These are phyloP conservation scores for Crithidia bombi DNA, from an alignment of 208 protist species.

Conservation along the genomic window DNA sequence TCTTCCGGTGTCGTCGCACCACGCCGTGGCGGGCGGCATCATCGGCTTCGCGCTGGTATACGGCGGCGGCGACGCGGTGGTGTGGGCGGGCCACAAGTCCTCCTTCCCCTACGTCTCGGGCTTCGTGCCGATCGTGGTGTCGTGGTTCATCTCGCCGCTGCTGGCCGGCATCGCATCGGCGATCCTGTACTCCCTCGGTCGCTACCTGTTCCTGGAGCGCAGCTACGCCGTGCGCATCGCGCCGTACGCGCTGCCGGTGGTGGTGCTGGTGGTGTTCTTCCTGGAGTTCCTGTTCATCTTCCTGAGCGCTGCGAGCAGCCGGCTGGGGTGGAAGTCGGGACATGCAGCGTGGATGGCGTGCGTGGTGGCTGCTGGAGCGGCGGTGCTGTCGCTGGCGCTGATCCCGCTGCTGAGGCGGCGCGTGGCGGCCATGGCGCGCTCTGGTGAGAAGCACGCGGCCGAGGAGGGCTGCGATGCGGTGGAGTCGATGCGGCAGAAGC, in stretches of 20 bases:
- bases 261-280: constrained; percentile 58
- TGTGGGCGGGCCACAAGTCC: constrained; percentile 49
- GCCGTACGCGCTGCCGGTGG: constrained; percentile 45
- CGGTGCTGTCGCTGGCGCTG: constrained; percentile 38
- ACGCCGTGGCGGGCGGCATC: constrained; percentile 68
- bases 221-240: constrained; percentile 42
- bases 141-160: constrained; percentile 70
- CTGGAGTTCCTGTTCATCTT: constrained; percentile 76
- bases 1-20: constrained; percentile 66
- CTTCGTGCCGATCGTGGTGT: constrained; percentile 59
- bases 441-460: constrained; percentile 27
- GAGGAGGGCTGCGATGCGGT: constrained; percentile 35
- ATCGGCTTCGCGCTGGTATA: constrained; percentile 78
- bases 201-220: constrained; percentile 47
- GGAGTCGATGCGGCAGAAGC: constrained; percentile 39
- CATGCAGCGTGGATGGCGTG: constrained; percentile 56
- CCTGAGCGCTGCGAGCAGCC: constrained; percentile 52
- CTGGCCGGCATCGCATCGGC: constrained; percentile 44
- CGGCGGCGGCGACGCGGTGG: constrained; percentile 50
- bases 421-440: constrained; percentile 20
- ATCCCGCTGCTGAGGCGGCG: constrained; percentile 54
- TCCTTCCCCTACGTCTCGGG: constrained; percentile 60
- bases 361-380: constrained; percentile 47
- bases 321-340: constrained; percentile 37
- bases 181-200: constrained; percentile 43